Percentiles rank a stretch among this genome's conserved stretches.
Conservation (phyloP, 805 yeast genomes). For the Brettanomyces naardenensis region DNA sequence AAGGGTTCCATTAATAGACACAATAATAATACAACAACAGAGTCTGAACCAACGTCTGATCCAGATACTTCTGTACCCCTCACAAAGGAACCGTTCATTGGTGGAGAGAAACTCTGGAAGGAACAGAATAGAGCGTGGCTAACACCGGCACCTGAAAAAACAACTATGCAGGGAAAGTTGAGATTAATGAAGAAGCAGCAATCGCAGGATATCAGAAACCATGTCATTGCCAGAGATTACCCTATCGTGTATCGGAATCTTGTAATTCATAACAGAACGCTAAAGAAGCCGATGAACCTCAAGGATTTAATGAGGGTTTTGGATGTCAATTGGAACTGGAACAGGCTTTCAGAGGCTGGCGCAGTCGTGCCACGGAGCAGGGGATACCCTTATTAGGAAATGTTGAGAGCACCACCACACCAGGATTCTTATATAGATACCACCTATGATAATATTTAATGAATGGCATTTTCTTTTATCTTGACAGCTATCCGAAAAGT, state of each 20-base stretch:
- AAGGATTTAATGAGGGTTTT: conserved; percentile 64
- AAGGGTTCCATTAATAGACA: too few species aligned
- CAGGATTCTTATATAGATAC: neutral
- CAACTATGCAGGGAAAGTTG: conserved; percentile 18
- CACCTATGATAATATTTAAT: neutral
- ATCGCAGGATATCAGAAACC: conserved; percentile 19
- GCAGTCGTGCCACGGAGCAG: conserved; percentile 18
- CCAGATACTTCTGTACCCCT: neutral
- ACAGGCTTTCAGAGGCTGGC: conserved; percentile 43
- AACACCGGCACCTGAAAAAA: conserved; percentile 26
- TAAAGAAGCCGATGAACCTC: conserved; percentile 67
- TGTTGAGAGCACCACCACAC: too few species aligned
- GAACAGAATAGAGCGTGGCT: conserved; percentile 65
- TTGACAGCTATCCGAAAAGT: conserved; percentile 12
- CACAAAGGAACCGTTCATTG: conserved; percentile 30
- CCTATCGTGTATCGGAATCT: conserved; percentile 58
- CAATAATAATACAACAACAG: neutral
- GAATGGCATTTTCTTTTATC: neutral
- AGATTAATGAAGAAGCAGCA: conserved; percentile 15
- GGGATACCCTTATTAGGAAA: neutral
- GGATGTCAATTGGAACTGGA: conserved; percentile 79
- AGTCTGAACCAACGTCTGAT: neutral
- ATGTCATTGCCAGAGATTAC: conserved; percentile 31
- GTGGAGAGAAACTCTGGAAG: conserved; percentile 57
- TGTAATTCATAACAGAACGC: conserved; percentile 59